Conservation (phyloP, 208 protist species). For the Leishmania mexicana region DNA sequence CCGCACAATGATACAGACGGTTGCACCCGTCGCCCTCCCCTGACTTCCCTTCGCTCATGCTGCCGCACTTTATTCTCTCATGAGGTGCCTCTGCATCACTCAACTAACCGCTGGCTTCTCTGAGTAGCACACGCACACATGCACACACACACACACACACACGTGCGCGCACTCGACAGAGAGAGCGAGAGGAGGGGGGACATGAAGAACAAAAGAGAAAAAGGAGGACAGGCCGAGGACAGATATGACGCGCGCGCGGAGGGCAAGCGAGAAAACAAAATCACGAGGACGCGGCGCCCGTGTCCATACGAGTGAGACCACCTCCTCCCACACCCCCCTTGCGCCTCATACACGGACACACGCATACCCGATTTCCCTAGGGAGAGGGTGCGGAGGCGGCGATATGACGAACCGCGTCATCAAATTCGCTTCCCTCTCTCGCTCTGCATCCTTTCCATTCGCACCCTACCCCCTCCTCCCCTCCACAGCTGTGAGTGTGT, state of each 20-base stretch:
- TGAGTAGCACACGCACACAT: not conserved
- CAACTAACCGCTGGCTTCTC: not conserved
- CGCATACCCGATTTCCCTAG: not conserved
- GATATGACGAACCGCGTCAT: no score
- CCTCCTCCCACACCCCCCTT: no score
- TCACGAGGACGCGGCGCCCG: no score
- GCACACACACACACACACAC: slow-evolving; percentile 3
- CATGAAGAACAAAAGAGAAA: slow-evolving; percentile 4
- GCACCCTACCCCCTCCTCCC: no score
- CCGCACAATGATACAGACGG: not conserved
- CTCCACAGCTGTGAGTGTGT: no score
- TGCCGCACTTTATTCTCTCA: not conserved
- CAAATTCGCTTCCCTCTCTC: no score
- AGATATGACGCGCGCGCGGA: not conserved
- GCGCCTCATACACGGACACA: not conserved
- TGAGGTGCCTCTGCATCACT: not conserved
- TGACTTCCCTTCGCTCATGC: not conserved
- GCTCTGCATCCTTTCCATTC: no score
- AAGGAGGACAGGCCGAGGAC: not conserved
- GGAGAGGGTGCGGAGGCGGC: not conserved
- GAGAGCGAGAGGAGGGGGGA: not conserved
- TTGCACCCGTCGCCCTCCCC: not conserved
- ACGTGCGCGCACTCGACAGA: not conserved
- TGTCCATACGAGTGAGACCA: no score
- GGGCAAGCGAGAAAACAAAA: no score